Percentiles rank a stretch among this genome's conserved stretches.
These are phyloP conservation scores for Skeletonema marinoi DNA, from an alignment of 108 stramenopile genomes.

Conservation along the genomic window DNA sequence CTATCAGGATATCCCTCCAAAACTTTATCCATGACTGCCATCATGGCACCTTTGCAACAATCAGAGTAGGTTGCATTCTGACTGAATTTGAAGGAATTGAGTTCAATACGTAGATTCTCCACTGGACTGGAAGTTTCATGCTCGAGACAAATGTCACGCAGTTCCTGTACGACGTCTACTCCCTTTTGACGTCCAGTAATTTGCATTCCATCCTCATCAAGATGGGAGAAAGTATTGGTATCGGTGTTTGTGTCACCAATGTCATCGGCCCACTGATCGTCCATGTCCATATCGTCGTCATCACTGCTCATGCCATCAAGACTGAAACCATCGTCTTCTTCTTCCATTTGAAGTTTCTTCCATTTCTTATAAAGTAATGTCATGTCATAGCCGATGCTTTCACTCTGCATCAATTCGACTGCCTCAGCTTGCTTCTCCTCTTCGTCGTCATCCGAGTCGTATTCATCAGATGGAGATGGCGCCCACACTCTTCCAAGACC, in stretches of 20 bases:
- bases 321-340: slow-evolving; percentile 64
- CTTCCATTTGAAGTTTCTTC: slow-evolving; percentile 56
- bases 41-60: slow-evolving; percentile 72
- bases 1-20: slow-evolving; percentile 34
- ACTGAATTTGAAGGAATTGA: slow-evolving; percentile 92
- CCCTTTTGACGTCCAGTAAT: slow-evolving; percentile 86
- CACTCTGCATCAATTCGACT: slow-evolving; percentile 51
- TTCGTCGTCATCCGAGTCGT: slow-evolving; percentile 50
- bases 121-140: slow-evolving; percentile 76
- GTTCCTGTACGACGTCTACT: slow-evolving; percentile 85
- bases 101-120: slow-evolving; percentile 87
- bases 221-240: slow-evolving; percentile 20
- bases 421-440: slow-evolving; percentile 15
- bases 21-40: slow-evolving; percentile 76
- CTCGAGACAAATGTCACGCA: slow-evolving; percentile 85
- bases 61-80: slow-evolving; percentile 89
- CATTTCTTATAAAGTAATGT: slow-evolving; percentile 53
- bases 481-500: slow-evolving; percentile 69
- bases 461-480: slow-evolving; percentile 56
- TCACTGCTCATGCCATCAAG: slow-evolving; percentile 52
- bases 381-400: slow-evolving; percentile 79
- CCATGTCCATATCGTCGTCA: slow-evolving; percentile 43
- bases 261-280: slow-evolving; percentile 46
- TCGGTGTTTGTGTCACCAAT: slow-evolving; percentile 18
- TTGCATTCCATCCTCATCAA: slow-evolving; percentile 37